Evolutionary conservation across 495 filamentous ascomycete genomes (phyloP).

Genomic region (Penicillium fimorum): DNA sequence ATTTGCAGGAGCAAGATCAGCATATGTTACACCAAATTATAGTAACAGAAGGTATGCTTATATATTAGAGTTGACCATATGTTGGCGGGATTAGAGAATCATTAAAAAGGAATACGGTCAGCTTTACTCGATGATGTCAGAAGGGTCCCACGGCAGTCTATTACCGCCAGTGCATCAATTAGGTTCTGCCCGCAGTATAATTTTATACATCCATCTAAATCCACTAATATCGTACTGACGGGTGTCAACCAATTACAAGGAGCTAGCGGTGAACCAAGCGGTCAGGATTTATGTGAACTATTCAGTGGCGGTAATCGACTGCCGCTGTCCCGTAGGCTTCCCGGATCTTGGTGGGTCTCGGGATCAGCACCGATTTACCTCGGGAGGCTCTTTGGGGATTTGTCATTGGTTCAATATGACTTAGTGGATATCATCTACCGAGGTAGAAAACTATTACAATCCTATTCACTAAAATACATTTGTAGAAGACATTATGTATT

Average conservation of each 20-base stretch:
- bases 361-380: background rate
- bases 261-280: background rate
- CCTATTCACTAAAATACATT: background rate
- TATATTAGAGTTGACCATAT: background rate
- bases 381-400: background rate
- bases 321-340: background rate
- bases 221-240: too few species aligned
- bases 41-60: background rate
- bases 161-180: background rate
- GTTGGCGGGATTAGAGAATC: background rate
- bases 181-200: background rate
- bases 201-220: too few species aligned
- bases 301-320: background rate
- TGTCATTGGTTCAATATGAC: too few species aligned
- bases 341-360: background rate
- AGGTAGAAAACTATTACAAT: background rate
- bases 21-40: background rate
- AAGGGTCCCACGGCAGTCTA: background rate
- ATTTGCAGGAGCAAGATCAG: too few species aligned
- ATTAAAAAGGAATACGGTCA: background rate
- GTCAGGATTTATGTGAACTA: background rate
- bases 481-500: background rate
- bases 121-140: constrained; percentile 9
- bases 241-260: too few species aligned
- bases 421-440: background rate